A percentile compares a stretch with the other conserved stretches of the same genome.
Conservation (phyloP, 768 basidiomycete genomes). For the Crepidotus variabilis region DNA sequence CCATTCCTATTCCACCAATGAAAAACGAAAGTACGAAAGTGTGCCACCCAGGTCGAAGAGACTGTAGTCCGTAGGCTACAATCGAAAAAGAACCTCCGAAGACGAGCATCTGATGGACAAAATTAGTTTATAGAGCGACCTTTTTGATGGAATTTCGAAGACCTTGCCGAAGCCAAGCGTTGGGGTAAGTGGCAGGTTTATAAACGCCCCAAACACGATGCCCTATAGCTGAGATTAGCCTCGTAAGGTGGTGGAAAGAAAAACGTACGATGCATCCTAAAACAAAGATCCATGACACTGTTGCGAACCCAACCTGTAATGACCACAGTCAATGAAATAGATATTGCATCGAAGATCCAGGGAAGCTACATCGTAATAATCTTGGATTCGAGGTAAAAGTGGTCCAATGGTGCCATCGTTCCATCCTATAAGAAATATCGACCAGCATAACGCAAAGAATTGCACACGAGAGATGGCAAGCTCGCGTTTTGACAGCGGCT, state of each 20-base stretch:
- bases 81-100: conserved; percentile 44
- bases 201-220: conserved; percentile 31
- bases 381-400: conserved; percentile 67
- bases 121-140: neutral
- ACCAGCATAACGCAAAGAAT: conserved; percentile 49
- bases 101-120: conserved; percentile 12
- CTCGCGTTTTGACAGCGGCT: neutral
- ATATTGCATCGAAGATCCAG: neutral
- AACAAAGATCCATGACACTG: conserved; percentile 61
- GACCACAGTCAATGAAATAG: neutral
- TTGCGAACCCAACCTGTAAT: conserved; percentile 44
- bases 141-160: neutral
- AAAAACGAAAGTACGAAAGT: conserved; percentile 45
- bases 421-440: conserved; percentile 66
- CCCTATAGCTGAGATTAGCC: conserved; percentile 22
- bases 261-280: conserved; percentile 30
- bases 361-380: conserved; percentile 41
- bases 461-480: conserved; percentile 32
- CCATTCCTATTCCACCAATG: conserved; percentile 37
- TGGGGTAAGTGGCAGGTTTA: conserved; percentile 33
- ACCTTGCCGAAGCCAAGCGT: conserved; percentile 41
- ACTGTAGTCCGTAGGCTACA: conserved; percentile 45
- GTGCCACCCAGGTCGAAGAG: conserved; percentile 56
- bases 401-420: conserved; percentile 75
- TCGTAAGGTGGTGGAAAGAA: neutral